These are phyloP conservation scores for Yamadazyma blattariae DNA, from an alignment of 1,139 yeast species.

Conservation along the genomic window DNA sequence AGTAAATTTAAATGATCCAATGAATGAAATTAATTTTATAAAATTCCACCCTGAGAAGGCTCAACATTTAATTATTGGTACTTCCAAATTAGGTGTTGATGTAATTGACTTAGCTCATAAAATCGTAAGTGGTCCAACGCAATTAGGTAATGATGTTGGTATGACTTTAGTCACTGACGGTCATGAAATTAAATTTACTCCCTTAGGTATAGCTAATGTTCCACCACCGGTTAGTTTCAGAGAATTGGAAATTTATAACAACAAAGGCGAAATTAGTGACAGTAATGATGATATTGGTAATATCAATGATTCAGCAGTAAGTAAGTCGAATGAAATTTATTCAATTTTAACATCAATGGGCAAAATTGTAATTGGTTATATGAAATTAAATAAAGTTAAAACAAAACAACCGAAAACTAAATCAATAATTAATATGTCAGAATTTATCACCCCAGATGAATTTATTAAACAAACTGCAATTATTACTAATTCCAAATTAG, in stretches of 20 bases:
- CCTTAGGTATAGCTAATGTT: constrained; percentile 79
- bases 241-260: constrained; percentile 45
- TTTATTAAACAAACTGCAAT: constrained; percentile 64
- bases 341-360: constrained; percentile 53
- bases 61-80: constrained; percentile 65
- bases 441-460: constrained; percentile 34
- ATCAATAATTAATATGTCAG: constrained; percentile 28
- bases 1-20: constrained; percentile 23
- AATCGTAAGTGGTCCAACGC: constrained; percentile 65
- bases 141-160: constrained; percentile 70
- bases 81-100: constrained; percentile 44
- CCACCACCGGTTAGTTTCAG: constrained; percentile 93
- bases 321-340: constrained; percentile 54
- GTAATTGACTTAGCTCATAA: constrained; percentile 69
- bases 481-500: constrained; percentile 47
- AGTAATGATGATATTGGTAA: constrained; percentile 27
- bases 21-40: constrained; percentile 43
- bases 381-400: constrained; percentile 19
- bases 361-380: constrained; percentile 24
- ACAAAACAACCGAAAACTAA: constrained; percentile 49
- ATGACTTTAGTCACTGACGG: constrained; percentile 84
- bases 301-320: constrained; percentile 64
- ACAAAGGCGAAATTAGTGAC: constrained; percentile 54
- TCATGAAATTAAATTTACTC: constrained; percentile 67
- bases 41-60: constrained; percentile 93